Evolutionary conservation across 169 alveolate genomes (phyloP), one percentile per base, ranked within the genome.

Genomic region (Condylostoma magnum): DNA sequence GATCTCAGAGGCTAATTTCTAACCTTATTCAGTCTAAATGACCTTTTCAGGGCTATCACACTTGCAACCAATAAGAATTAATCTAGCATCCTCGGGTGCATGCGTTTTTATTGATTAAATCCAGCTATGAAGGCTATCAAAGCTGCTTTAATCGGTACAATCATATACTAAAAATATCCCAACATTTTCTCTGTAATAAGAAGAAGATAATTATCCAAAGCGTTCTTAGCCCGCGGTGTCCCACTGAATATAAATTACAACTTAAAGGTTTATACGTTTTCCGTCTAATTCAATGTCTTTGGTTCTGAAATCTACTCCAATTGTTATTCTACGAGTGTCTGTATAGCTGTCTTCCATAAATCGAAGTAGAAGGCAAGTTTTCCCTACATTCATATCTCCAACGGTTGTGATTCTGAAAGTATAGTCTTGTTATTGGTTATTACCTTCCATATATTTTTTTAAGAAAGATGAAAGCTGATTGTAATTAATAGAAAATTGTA

Each of bases 331-430:
- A 50, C 86, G 94, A 10, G 68, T 56, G 4, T 46, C 54, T 56
- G 87, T 60, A 63, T 86, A 78, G 15, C 58, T 74, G 58, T 87
- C 85, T 33, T 87, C 91, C 30, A 84, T 79, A 63, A 63, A 90
- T 28, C 93, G 43, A 41, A 77, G 79, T 41, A 87, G 81, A 15
- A 87, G 54, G 58, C 91, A 79, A 37, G 96, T 87, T 69, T 90
- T 90, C 3, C 96, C 96, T 1, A 90, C 95, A 20, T 89, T 79
- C 25, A 89, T 69, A 73, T 87, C 89, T 20, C 95, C 95, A 27
- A 90, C 82, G 47, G 84, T 72, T 48, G 97, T 89, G 50, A 98
- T 84, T 84, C 97, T 98, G 87, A 98, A 93, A 63, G 96, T 85
- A 76, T 94, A 89, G 78, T 97, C 99, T 92, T 77, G 70, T n/a